Conservation (phyloP, 768 basidiomycete species). For the Epithele typhae region DNA sequence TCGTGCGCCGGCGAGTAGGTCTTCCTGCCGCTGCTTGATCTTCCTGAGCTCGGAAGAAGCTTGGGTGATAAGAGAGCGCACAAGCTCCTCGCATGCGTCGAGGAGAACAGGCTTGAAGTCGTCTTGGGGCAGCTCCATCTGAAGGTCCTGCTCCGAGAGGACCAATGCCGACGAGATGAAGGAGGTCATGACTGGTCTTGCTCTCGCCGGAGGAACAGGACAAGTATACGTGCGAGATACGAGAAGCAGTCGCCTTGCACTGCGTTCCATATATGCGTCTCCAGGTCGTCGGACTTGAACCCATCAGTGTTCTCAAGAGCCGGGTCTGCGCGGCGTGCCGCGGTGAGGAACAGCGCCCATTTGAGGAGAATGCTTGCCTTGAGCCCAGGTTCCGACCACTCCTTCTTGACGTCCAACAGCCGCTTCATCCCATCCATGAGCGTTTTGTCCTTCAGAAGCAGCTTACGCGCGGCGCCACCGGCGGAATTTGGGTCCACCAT, state of each 20-base stretch:
- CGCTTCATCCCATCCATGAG: slow-evolving; percentile 57
- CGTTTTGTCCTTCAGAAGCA: slow-evolving; percentile 41
- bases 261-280: slow-evolving; percentile 76
- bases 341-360: slow-evolving; percentile 84
- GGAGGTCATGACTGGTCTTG: slow-evolving; percentile 23
- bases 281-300: slow-evolving; percentile 74
- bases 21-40: slow-evolving; percentile 89
- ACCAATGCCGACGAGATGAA: slow-evolving; percentile 21
- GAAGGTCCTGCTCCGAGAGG: slow-evolving; percentile 32
- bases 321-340: slow-evolving; percentile 64
- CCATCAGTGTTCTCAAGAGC: slow-evolving; percentile 59
- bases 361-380: slow-evolving; percentile 75
- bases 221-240: slow-evolving; percentile 59
- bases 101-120: slow-evolving; percentile 56
- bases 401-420: slow-evolving; percentile 43
- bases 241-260: slow-evolving; percentile 80
- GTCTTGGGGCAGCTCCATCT: slow-evolving; percentile 36
- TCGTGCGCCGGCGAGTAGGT: slow-evolving; percentile 65
- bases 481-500: slow-evolving; percentile 50
- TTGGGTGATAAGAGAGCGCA: slow-evolving; percentile 68
- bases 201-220: slow-evolving; percentile 49
- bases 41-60: slow-evolving; percentile 80
- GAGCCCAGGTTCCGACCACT: slow-evolving; percentile 69
- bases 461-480: slow-evolving; percentile 42
- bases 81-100: slow-evolving; percentile 61